phyloP scores from a whole-genome alignment of 1,284 basidiomycete genomes.

The Schizophyllum amplum region DNA sequence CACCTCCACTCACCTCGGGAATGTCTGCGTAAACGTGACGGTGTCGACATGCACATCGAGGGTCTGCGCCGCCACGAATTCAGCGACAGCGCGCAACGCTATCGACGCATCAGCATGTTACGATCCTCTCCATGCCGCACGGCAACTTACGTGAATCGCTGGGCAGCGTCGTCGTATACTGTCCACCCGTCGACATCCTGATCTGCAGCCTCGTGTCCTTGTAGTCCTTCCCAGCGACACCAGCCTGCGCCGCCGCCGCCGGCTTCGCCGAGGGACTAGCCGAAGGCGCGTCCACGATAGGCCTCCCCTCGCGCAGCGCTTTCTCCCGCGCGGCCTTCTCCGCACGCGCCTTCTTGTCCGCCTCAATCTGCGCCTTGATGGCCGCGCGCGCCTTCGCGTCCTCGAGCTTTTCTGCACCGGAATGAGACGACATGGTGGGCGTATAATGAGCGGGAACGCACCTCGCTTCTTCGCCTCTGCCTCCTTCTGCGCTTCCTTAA shows the following conservation, averaged over 20 bases:
- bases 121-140: conserved; percentile 1
- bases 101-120: conserved; percentile 2
- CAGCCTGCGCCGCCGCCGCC: conserved; percentile 27
- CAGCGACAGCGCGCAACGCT: conserved; percentile 82
- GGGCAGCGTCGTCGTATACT: conserved; percentile 70
- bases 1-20: conserved; percentile 60
- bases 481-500: conserved; percentile 76
- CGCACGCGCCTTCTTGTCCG: conserved; percentile 83
- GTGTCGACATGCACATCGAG: conserved; percentile 65
- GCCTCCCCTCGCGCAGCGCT: conserved; percentile 71
- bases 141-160: conserved; percentile 66
- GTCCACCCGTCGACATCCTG: conserved; percentile 70
- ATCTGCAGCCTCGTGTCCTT: conserved; percentile 83
- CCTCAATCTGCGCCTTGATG: conserved; percentile 88
- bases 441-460: conserved; percentile 21
- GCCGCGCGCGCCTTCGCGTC: conserved; percentile 80
- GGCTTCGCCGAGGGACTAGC: conserved; percentile 29
- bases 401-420: conserved; percentile 69
- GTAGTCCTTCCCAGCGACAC: conserved; percentile 63
- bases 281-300: conserved; percentile 30
- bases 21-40: conserved; percentile 69
- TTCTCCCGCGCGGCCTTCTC: conserved; percentile 85
- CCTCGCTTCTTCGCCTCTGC: conserved; percentile 73
- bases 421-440: background rate
- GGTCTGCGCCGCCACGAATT: conserved; percentile 73